Percentiles rank a stretch among this genome's conserved stretches.
Evolutionary conservation across 1,284 basidiomycete species (phyloP).

Genomic region (Austroboletus niveus): DNA sequence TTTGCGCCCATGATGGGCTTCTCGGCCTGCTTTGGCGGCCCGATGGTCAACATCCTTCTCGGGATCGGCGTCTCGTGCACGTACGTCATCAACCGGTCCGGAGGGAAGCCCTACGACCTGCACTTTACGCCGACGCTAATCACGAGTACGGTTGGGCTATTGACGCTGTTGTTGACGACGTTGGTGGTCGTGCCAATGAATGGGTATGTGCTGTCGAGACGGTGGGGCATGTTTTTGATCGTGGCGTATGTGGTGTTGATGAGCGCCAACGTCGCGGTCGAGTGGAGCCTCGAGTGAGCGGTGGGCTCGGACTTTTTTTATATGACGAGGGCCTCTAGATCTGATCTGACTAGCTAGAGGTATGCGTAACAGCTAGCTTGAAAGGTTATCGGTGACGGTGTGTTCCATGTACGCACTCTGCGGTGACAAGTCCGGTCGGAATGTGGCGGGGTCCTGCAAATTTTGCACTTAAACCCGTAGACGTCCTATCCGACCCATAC

Average conservation of each 20-base stretch:
- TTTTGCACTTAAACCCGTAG: too few species aligned
- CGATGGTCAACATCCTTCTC: slow-evolving; percentile 96
- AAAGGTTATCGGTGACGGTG: too few species aligned
- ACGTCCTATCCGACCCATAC: too few species aligned
- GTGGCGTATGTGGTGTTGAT: slow-evolving; percentile 72
- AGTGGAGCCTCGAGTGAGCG: slow-evolving; percentile 37
- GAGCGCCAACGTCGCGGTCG: slow-evolving; percentile 74
- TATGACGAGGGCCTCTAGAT: too few species aligned
- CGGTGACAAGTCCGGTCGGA: too few species aligned
- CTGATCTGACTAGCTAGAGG: too few species aligned
- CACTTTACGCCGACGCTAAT: slow-evolving; percentile 82
- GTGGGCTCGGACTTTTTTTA: background rate
- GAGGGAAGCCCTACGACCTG: slow-evolving; percentile 58
- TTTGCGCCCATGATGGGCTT: slow-evolving; percentile 89
- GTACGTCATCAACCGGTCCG: slow-evolving; percentile 63
- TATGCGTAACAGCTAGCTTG: too few species aligned
- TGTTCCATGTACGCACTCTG: too few species aligned
- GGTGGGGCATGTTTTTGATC: slow-evolving; percentile 82
- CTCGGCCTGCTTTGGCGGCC: slow-evolving; percentile 91
- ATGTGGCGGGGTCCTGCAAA: too few species aligned
- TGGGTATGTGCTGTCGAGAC: slow-evolving; percentile 73
- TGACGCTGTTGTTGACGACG: slow-evolving; percentile 74
- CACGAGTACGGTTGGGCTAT: slow-evolving; percentile 78
- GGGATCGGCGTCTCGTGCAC: slow-evolving; percentile 82
- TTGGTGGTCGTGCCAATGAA: slow-evolving; percentile 84